Percentiles rank a stretch among this genome's conserved stretches.
phyloP scores from a whole-genome alignment of 2,329 filamentous ascomycete species.

The Trichoderma sp. region DNA sequence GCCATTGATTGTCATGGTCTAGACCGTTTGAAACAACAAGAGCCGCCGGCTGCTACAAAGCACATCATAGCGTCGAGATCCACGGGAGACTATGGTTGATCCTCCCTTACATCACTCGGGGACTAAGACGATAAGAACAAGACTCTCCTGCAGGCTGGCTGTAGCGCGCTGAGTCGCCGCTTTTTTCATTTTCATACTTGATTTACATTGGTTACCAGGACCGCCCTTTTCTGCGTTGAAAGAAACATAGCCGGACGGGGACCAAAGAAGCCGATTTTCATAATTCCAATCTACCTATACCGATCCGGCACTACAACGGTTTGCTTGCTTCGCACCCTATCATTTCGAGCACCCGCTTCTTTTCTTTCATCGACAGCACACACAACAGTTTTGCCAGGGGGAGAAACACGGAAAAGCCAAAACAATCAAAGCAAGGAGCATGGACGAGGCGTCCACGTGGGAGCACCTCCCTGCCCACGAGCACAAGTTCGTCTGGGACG shows the following conservation, averaged over 20 bases:
- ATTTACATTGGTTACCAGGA: neutral
- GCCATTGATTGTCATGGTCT: neutral
- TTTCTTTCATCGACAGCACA: neutral
- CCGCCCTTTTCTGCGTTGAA: neutral
- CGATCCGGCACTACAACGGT: neutral
- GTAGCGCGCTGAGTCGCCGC: neutral
- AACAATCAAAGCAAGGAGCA: neutral
- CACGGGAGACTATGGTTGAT: constrained; percentile 8
- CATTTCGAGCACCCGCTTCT: neutral
- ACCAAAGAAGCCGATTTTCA: neutral
- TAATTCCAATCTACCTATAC: neutral
- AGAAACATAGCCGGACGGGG: neutral
- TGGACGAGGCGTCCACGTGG: constrained; percentile 28
- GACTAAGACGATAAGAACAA: constrained; percentile 1
- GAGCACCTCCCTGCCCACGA: constrained; percentile 32
- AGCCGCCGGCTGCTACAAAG: neutral
- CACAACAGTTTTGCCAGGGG: neutral
- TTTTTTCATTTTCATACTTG: neutral
- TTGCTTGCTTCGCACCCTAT: neutral
- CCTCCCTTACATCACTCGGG: neutral
- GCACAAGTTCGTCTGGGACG: constrained; percentile 35
- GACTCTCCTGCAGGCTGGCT: neutral
- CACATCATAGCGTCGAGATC: neutral
- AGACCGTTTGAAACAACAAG: neutral
- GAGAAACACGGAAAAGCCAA: neutral